Evolutionary conservation across 164 flowering plant species (phyloP), one percentile per base, ranked within the genome.

Genomic region (Liriodendron chinense): DNA sequence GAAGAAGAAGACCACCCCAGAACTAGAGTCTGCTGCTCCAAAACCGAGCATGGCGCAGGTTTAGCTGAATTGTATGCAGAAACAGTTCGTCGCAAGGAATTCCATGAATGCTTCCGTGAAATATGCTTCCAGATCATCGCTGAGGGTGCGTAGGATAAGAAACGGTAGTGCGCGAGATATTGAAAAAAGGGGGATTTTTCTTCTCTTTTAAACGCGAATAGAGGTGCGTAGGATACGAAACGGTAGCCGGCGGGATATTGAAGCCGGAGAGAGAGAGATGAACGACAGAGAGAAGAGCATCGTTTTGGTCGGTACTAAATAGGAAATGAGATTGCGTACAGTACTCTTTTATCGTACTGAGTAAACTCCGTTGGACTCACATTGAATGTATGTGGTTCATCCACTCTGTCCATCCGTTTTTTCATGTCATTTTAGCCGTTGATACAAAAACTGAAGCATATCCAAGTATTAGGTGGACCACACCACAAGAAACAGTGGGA

Each of bases 91-190:
- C 61, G 69, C 64, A 76, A 43, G 72, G 80, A 69, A 50, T 26
- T 70, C 79, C 74, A 78, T 21, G 76, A 63, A 82, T 21, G 22
- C 26, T 24, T 64, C 26, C 24, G 22, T 13, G 69, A 1, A 26
- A 67, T 62, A 28, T 84, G 70, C 68, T 85, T 76, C 68, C 76
- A 72, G 59, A 83, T 79, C 85, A 67, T 65, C 68, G 14, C 22
- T 14, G 12, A 86, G 59, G 16, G 16, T 12, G 59, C 13, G 59
- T 12, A 12, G 59, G 59, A 53, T 12, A 65, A 10, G 64, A 61
- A 61, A 61, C 22, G 64, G 22, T n/a, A 18, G 8, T 56, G 7
- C 14, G 12, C 61, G 23, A 57, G 7, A 14, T 16, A 57, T n/a
- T n/a, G n/a, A n/a, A n/a, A n/a, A n/a, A 9, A 23, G 26, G 22